Evolutionary conservation across 2,329 filamentous ascomycete species (phyloP), one percentile per base, ranked within the genome.

Genomic region (Alternaria viburni): DNA sequence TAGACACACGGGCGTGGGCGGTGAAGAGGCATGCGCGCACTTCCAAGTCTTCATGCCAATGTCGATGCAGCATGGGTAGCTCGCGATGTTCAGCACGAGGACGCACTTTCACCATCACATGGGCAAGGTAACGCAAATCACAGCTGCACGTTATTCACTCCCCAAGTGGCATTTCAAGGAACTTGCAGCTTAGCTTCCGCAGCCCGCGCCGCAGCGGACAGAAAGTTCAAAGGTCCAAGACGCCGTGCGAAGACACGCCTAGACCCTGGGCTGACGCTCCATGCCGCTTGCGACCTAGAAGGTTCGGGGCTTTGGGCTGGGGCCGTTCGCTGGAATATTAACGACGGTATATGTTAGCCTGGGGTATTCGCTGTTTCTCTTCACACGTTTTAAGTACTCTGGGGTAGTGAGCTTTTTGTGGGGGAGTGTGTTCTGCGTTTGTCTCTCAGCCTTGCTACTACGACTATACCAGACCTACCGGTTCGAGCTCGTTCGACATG

Each of bases 401-500:
- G 49, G 49, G 49, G 49, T 41, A 17, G 36, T 36, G 17, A 52
- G 13, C 30, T 23, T 52, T 46, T 52, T 41, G 49, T 52, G 58
- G 58, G 30, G 45, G 44, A 41, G 12, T 19, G 3, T 10, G 47
- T 43, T 23, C 43, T 56, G 21, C 26, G 26, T 54, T 55, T n/a
- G 30, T 15, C 54, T n/a, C 43, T 32, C 13, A 36, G 10, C 49
- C 4, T 36, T 36, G 15, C 28, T 13, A 25, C 17, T 47, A 25
- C 43, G 12, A 21, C 12, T 11, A n/a, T 30, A 49, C 54, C 17
- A 21, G 54, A 41, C 54, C 55, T 50, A 62, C 54, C 44, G 46
- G 57, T 65, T 65, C 58, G 54, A 32, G 60, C 54, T 43, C 47
- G 57, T 65, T 65, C 58, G 54, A 32, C 60, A 76, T 76, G 74